Percentiles rank a stretch among this genome's conserved stretches.
phyloP scores from a whole-genome alignment of 1,284 basidiomycete genomes.

The Cryptococcus wingfieldii region DNA sequence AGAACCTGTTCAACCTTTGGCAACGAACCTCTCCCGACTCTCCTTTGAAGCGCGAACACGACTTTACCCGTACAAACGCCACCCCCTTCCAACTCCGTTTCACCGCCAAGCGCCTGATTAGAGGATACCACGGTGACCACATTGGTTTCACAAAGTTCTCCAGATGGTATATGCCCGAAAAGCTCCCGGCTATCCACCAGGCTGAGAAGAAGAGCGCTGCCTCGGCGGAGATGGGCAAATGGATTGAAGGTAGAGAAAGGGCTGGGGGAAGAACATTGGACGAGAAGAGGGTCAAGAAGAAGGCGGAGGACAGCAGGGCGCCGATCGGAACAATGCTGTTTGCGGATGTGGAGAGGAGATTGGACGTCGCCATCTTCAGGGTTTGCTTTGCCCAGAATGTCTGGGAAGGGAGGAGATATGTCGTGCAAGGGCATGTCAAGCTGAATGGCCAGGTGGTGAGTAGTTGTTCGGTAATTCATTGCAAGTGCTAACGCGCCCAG shows the following conservation, averaged over 20 bases:
- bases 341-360: constrained; percentile 82
- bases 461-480: constrained; percentile 11
- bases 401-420: constrained; percentile 79
- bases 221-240: constrained; percentile 52
- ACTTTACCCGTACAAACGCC: constrained; percentile 59
- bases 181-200: constrained; percentile 78
- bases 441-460: constrained; percentile 84
- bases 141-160: constrained; percentile 92
- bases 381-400: constrained; percentile 86
- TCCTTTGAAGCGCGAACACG: constrained; percentile 51
- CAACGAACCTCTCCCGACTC: constrained; percentile 56
- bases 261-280: constrained; percentile 36
- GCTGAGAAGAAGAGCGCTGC: neutral
- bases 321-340: constrained; percentile 90
- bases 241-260: constrained; percentile 52
- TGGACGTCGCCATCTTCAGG: constrained; percentile 89
- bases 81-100: constrained; percentile 92
- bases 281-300: constrained; percentile 54
- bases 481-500: constrained; percentile 33
- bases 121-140: constrained; percentile 94
- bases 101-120: constrained; percentile 80
- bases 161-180: constrained; percentile 86
- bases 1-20: constrained; percentile 76
- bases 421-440: constrained; percentile 81
- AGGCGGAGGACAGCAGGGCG: constrained; percentile 57